Evolutionary conservation across 371 early-diverging fungal species (phyloP), one percentile per base, ranked within the genome.

Genomic region (Mortierella sp.): DNA sequence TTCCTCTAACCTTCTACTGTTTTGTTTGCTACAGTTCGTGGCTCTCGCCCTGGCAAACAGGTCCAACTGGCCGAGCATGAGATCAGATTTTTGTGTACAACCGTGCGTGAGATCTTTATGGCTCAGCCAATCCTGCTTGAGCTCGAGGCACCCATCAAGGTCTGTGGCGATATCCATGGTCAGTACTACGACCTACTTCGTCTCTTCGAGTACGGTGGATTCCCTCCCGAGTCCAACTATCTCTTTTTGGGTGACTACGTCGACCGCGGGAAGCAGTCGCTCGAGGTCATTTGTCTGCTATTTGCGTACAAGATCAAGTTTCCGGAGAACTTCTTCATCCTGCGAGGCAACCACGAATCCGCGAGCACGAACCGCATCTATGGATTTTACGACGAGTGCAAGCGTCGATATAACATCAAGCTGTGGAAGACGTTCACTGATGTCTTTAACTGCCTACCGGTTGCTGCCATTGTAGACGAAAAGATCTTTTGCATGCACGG

Each of bases 371-470:
- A 96, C 78, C 86, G 94, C 72, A 96, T 98, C 64, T 99, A 99
- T 78, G 99, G 99, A 7, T 99, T 99, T 81, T 99, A 96, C 75
- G 99, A 99, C 75, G 99, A 99, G 87, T 99, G 99, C 89, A 89
- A 92, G 89, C 87, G 96, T 57, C 85, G 97, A 57, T 95, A 96
- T 82, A 94, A 91, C 81, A 92, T 94, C 80, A 95, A 95, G 79
- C 83, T 95, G 67, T 99, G 94, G 96, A 94, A 95, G 80, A 90
- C 92, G 6, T 96, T 97, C 72, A 89, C 96, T 23, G 93, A 95
- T 79, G 90, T 90, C 58, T 99, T 99, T 85, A 96, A 97, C 73
- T 91, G 92, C 64, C 83, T 98, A 42, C 99, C 99, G 1, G 89
- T 98, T 32, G 96, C 96, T 21, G 99, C 96, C 4, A 88, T 97